Evolutionary conservation across 257 asterid genomes (phyloP).

Genomic region (Nicotiana tabacum): DNA sequence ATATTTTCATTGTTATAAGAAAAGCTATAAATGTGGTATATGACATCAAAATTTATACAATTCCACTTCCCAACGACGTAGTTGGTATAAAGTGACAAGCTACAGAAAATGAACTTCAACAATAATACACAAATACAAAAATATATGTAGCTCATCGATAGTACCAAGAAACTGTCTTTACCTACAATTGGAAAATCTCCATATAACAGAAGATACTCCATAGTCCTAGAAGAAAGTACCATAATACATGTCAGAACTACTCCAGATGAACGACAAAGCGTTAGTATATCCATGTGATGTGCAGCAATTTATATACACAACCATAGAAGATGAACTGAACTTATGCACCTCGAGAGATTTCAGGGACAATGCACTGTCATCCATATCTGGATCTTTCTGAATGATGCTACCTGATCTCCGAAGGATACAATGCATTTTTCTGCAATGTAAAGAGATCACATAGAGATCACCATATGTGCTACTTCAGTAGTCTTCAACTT

Average conservation of each 20-base stretch:
- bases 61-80: background rate
- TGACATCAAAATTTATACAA: background rate
- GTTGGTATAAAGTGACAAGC: background rate
- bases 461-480: background rate
- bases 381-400: conserved; percentile 13
- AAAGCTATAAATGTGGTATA: background rate
- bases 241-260: background rate
- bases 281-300: background rate
- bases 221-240: conserved; percentile 2
- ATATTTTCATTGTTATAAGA: conserved; percentile 1
- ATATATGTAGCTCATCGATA: background rate
- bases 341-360: background rate
- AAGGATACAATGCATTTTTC: conserved; percentile 13
- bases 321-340: background rate
- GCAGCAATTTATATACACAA: background rate
- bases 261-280: background rate
- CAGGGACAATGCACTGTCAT: background rate
- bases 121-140: background rate
- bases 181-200: conserved; percentile 1
- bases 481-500: background rate
- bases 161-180: background rate
- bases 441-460: background rate
- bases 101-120: background rate
- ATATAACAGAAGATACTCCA: conserved; percentile 12
- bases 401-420: conserved; percentile 1